Evolutionary conservation across 23 red algal species (phyloP).

Genomic region (Gracilaria vermiculophylla): DNA sequence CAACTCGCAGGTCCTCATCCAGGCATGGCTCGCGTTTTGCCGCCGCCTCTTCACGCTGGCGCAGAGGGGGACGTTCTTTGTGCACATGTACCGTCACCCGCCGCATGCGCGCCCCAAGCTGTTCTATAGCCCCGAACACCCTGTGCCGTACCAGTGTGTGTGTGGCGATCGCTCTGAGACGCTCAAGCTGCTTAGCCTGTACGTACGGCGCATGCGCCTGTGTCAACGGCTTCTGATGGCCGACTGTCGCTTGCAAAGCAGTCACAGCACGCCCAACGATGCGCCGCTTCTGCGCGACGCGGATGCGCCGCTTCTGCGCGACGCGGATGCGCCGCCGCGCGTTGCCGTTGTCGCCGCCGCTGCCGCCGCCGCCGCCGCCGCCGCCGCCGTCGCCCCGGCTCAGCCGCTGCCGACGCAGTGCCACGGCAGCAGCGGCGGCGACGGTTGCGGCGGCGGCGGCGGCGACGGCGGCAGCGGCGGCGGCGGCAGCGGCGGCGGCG

Average conservation of each 20-base stretch:
- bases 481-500: too few relatives aligned
- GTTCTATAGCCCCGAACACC: slow-evolving; percentile 15
- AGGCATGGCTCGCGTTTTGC: slow-evolving; percentile 26
- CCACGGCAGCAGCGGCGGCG: too few relatives aligned
- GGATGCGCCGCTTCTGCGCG: neutral
- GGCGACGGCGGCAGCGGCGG: too few relatives aligned
- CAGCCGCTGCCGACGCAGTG: too few relatives aligned
- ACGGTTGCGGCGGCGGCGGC: too few relatives aligned
- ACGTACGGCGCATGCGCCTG: slow-evolving; percentile 15
- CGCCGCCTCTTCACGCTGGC: slow-evolving; percentile 36
- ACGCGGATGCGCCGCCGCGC: neutral
- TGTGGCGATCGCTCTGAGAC: slow-evolving; percentile 41
- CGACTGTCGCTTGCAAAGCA: neutral
- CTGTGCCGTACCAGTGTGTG: slow-evolving; percentile 60
- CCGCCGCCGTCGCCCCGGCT: neutral
- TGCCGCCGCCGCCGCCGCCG: neutral
- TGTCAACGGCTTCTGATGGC: neutral
- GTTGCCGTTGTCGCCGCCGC: neutral
- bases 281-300: neutral
- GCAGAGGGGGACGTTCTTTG: slow-evolving; percentile 37
- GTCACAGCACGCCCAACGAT: neutral
- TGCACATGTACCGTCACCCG: slow-evolving; percentile 12
- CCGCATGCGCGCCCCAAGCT: neutral
- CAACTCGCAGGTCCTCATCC: neutral
- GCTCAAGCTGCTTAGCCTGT: slow-evolving; percentile 14